These are phyloP conservation scores for Botrytis medusae DNA, from an alignment of 2,329 filamentous ascomycete species.

Conservation along the genomic window DNA sequence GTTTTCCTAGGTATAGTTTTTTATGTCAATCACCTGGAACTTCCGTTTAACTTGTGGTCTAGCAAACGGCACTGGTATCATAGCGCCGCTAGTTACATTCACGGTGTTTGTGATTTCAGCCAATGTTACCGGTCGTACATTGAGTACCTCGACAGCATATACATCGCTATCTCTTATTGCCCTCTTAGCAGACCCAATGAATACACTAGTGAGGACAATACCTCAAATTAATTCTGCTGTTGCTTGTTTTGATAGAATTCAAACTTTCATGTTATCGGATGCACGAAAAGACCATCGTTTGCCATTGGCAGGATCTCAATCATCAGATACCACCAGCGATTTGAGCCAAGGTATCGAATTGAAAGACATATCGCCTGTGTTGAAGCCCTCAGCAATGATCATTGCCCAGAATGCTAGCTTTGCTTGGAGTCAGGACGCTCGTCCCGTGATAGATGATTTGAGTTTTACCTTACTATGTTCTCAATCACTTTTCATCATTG, in stretches of 20 bases:
- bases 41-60: not conserved
- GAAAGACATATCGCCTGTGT: conserved; percentile 1
- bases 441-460: conserved; percentile 27
- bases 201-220: conserved; percentile 43
- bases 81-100: conserved; percentile 45
- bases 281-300: conserved; percentile 31
- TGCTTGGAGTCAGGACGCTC: conserved; percentile 27
- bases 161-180: conserved; percentile 46
- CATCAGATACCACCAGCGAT: not conserved
- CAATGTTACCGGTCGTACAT: conserved; percentile 34
- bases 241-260: conserved; percentile 46
- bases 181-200: conserved; percentile 44
- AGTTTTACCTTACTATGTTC: conserved; percentile 26
- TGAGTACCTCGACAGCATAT: conserved; percentile 41
- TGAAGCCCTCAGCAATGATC: conserved; percentile 25
- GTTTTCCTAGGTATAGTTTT: conserved; percentile 28
- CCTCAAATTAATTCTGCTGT: conserved; percentile 43
- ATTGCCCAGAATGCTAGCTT: conserved; percentile 33
- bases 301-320: conserved; percentile 19
- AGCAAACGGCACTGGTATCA: conserved; percentile 32
- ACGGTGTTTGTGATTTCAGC: conserved; percentile 41
- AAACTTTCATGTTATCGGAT: conserved; percentile 40
- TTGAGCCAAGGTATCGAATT: conserved; percentile 23
- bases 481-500: conserved; percentile 36
- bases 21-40: not conserved